Percentiles rank a stretch among this genome's conserved stretches.
These are phyloP conservation scores for Powellomyces hirtus DNA, from an alignment of 192 early-diverging fungal genomes.

Conservation along the genomic window DNA sequence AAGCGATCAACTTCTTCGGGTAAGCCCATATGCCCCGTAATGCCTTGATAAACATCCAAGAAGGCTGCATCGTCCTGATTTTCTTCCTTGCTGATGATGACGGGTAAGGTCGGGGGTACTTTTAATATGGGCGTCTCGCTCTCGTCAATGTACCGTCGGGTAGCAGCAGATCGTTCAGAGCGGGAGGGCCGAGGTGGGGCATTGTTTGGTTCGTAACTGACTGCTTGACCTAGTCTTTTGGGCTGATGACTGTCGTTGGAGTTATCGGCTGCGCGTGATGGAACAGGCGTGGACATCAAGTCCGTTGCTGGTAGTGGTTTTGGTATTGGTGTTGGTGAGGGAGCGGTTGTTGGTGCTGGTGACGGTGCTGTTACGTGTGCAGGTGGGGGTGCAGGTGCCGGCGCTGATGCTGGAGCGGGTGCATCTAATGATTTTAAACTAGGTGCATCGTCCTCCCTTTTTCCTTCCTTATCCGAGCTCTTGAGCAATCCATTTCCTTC, in stretches of 20 bases:
- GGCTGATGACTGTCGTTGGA: too few relatives aligned
- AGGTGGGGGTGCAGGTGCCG: not conserved
- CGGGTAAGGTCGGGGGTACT: conserved; percentile 64
- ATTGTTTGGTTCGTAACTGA: too few relatives aligned
- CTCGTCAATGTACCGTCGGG: not conserved
- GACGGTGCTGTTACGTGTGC: not conserved
- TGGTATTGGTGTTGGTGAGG: too few relatives aligned
- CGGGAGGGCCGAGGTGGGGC: not conserved
- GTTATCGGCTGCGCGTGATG: too few relatives aligned
- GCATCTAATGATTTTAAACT: not conserved
- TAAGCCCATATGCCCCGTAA: conserved; percentile 44
- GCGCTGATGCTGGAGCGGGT: not conserved
- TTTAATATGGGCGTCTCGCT: conserved; percentile 52
- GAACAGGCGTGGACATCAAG: too few relatives aligned
- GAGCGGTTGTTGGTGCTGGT: too few relatives aligned
- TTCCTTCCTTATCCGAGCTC: too few relatives aligned
- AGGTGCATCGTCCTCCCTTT: too few relatives aligned
- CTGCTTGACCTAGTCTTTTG: too few relatives aligned
- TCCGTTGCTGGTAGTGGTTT: too few relatives aligned
- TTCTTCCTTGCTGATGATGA: conserved; percentile 73
- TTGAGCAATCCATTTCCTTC: too few relatives aligned
- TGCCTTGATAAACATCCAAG: conserved; percentile 72
- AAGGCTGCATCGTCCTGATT: conserved; percentile 67
- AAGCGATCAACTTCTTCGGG: conserved; percentile 39
- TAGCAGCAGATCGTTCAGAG: too few relatives aligned